Evolutionary conservation across 805 yeast genomes (phyloP), one percentile per base, ranked within the genome.

Genomic region (Wickerhamomyces chaumierensis): DNA sequence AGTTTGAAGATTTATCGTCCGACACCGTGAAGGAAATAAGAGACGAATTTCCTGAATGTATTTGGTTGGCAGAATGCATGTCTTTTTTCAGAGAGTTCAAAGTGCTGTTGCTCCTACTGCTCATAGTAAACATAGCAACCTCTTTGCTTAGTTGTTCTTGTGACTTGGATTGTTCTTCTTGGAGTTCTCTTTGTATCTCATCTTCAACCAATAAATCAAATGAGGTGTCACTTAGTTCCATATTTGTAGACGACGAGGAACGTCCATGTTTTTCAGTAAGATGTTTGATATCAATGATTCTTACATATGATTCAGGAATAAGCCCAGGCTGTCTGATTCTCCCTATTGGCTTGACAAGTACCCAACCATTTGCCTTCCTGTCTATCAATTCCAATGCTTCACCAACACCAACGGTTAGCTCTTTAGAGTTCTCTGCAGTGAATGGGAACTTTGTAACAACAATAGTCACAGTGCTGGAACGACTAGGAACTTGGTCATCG

Each of bases 271-370:
- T 25, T 14, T 25, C 29, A 25, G 29, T 14, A 4, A 25, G 14
- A 9, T 25, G 29, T 31, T 31, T 12, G 18, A 31, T 14, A 31
- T 31, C 33, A n/a, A 69, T 71, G 19, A 68, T 67, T 36, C 62
- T 68, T 18, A 65, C 70, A 47, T 68, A 69, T 28, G 64, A 58
- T 2, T 73, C 68, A 1, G 80, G 80, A 2, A 75, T 64, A 40
- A 74, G 55, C 1, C 80, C 80, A 1, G 71, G 67, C 4, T 51
- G 53, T 4, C 60, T 53, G 23, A 71, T 41, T 41, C 65, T 60
- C 33, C 70, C 72, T 27, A 75, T 63, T n/a, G 72, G 68, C 50
- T 73, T 73, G 8, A 72, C 81, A 33, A 72, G 51, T 2, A 74
- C 52, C 77, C 78, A 73, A 2, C 78, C 81, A 46, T 68, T 66